A percentile compares a stretch with the other conserved stretches of the same genome.
Conservation (phyloP, 495 filamentous ascomycete genomes). For the Coniosporium apollinis region DNA sequence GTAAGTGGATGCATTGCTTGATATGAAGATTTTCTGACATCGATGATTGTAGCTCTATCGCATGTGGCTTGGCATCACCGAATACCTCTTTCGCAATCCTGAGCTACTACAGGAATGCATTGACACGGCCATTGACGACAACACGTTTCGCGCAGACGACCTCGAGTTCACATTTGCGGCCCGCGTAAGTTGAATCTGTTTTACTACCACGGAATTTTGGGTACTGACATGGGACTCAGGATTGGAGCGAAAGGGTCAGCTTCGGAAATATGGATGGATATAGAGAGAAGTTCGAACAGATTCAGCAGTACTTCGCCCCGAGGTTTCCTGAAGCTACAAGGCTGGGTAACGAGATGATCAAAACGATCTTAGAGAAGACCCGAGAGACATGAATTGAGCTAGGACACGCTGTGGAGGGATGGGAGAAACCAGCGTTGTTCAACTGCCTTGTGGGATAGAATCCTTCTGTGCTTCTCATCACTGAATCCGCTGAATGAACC, state of each 20-base stretch:
- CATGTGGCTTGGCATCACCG: slow-evolving; percentile 91
- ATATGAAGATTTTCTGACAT: not conserved
- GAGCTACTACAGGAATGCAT: slow-evolving; percentile 73
- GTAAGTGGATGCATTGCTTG: slow-evolving; percentile 26
- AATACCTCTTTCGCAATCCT: slow-evolving; percentile 82
- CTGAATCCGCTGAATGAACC: no score
- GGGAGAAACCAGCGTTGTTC: no score
- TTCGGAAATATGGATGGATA: slow-evolving; percentile 86
- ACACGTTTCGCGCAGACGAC: slow-evolving; percentile 78
- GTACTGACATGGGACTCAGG: slow-evolving; percentile 26
- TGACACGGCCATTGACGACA: slow-evolving; percentile 70
- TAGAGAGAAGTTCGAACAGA: slow-evolving; percentile 71
- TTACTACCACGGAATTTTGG: no score
- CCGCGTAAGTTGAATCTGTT: slow-evolving; percentile 33
- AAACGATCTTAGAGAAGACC: slow-evolving; percentile 77
- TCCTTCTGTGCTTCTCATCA: no score
- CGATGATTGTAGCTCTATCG: slow-evolving; percentile 53
- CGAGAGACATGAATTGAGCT: slow-evolving; percentile 8
- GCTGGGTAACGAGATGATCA: slow-evolving; percentile 93
- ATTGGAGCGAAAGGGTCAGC: slow-evolving; percentile 84
- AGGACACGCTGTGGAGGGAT: no score
- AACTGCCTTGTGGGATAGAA: no score
- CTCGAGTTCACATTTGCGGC: slow-evolving; percentile 96
- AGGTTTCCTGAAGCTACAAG: slow-evolving; percentile 69
- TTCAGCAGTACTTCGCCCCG: slow-evolving; percentile 79